Evolutionary conservation across 1,139 yeast species (phyloP).

Genomic region (Magnusiomyces suaveolens): DNA sequence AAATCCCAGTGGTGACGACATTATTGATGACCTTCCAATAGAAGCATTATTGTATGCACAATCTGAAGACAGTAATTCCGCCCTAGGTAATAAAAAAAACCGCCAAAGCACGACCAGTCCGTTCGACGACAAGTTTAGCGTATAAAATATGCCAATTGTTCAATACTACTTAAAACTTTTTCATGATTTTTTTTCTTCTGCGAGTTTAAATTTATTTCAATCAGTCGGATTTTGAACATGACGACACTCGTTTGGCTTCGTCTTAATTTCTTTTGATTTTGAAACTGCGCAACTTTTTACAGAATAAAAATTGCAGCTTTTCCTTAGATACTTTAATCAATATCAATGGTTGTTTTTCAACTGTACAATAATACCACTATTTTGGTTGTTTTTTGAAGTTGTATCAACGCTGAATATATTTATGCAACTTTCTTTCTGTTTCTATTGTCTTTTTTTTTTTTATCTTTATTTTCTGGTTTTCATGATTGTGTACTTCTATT

Average conservation of each 20-base stretch:
- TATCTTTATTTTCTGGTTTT: too few species aligned
- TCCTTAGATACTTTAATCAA: too few species aligned
- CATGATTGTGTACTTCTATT: too few species aligned
- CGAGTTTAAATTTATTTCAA: too few species aligned
- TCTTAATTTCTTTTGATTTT: too few species aligned
- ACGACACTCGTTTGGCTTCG: too few species aligned
- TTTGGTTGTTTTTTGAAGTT: too few species aligned
- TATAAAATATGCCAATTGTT: background rate
- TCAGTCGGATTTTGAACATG: too few species aligned
- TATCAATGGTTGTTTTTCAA: too few species aligned
- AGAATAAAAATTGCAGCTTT: background rate
- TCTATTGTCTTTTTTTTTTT: too few species aligned
- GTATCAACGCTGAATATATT: background rate
- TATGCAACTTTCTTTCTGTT: background rate
- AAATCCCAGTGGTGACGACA: background rate
- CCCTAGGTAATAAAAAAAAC: background rate
- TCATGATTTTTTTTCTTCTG: too few species aligned
- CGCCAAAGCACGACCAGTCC: background rate
- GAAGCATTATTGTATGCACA: slow-evolving; percentile 3
- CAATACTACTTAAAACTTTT: background rate
- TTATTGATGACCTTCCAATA: slow-evolving; percentile 2
- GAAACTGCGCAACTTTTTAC: background rate
- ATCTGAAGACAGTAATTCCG: background rate
- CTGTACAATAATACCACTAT: too few species aligned
- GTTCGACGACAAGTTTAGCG: background rate